Conservation (phyloP, 2,329 filamentous ascomycete genomes). For the Cyphellophora europaea region DNA sequence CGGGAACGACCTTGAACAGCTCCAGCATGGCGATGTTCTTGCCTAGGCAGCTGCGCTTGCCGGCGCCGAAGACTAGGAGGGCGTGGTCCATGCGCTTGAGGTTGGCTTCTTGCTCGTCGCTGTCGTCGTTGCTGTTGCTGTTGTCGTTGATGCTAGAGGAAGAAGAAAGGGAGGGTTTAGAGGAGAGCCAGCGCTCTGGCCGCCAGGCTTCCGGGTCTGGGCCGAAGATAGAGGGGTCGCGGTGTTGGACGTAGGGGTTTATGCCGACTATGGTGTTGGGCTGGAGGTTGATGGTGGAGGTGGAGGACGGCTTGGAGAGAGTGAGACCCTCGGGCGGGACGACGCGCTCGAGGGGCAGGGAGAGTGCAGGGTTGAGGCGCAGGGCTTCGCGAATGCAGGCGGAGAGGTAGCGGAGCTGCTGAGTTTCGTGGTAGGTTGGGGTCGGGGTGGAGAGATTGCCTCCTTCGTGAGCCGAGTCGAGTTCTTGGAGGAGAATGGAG, state of each 20-base stretch:
- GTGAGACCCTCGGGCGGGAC: constrained; percentile 22
- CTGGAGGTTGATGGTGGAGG: constrained; percentile 13
- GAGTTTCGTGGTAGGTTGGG: constrained; percentile 21
- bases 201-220: constrained; percentile 17
- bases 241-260: constrained; percentile 25
- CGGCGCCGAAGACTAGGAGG: constrained; percentile 9
- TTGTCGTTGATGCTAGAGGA: not conserved
- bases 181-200: constrained; percentile 25
- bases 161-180: no score
- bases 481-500: constrained; percentile 20
- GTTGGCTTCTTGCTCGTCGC: not conserved
- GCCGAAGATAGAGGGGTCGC: constrained; percentile 16
- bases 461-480: constrained; percentile 16
- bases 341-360: constrained; percentile 25
- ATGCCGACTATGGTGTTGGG: constrained; percentile 24
- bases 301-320: constrained; percentile 17
- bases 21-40: constrained; percentile 22
- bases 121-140: not conserved
- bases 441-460: constrained; percentile 20
- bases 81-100: not conserved
- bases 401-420: constrained; percentile 23
- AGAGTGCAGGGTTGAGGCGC: constrained; percentile 27
- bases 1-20: constrained; percentile 18
- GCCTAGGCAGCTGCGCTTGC: constrained; percentile 20
- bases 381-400: constrained; percentile 29